Percentiles rank a stretch among this genome's conserved stretches.
Evolutionary conservation across 805 yeast genomes (phyloP).

Genomic region (Barnettozyma siamensis): DNA sequence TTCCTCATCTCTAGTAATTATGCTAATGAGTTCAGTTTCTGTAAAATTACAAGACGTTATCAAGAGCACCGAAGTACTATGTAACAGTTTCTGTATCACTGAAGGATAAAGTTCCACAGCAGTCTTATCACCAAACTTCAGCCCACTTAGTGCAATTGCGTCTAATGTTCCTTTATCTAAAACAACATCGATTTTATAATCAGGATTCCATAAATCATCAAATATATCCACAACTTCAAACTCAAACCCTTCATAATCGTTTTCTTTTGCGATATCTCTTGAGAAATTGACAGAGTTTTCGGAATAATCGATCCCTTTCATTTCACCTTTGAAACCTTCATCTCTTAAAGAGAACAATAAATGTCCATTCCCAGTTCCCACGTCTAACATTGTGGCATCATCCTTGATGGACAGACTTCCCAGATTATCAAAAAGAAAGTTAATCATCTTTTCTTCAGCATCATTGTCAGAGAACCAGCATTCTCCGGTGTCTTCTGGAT

Average conservation of each 20-base stretch:
- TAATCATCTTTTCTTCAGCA: slow-evolving; percentile 82
- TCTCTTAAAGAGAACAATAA: slow-evolving; percentile 63
- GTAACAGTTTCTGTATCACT: slow-evolving; percentile 53
- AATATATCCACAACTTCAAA: slow-evolving; percentile 73
- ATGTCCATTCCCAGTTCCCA: slow-evolving; percentile 98
- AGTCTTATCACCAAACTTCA: slow-evolving; percentile 39
- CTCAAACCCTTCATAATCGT: slow-evolving; percentile 31
- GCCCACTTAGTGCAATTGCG: slow-evolving; percentile 85
- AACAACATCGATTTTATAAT: slow-evolving; percentile 58
- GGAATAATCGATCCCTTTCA: slow-evolving; percentile 84
- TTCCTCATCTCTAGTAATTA: slow-evolving; percentile 37
- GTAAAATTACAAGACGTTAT: slow-evolving; percentile 96
- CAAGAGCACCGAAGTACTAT: slow-evolving; percentile 51
- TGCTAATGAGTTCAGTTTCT: slow-evolving; percentile 57
- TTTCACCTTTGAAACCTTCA: slow-evolving; percentile 53
- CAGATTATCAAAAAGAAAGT: slow-evolving; percentile 53
- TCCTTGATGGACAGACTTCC: slow-evolving; percentile 29
- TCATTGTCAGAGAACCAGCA: slow-evolving; percentile 96
- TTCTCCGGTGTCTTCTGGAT: slow-evolving; percentile 87
- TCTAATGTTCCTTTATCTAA: slow-evolving; percentile 95
- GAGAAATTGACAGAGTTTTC: slow-evolving; percentile 78
- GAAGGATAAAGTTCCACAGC: slow-evolving; percentile 57
- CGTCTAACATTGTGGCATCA: slow-evolving; percentile 51
- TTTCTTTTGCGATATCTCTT: slow-evolving; percentile 42
- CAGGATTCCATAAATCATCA: slow-evolving; percentile 29